Base-by-base conservation (phyloP, 2,329 filamentous ascomycete genomes). In the Dactylellina sp. region DNA sequence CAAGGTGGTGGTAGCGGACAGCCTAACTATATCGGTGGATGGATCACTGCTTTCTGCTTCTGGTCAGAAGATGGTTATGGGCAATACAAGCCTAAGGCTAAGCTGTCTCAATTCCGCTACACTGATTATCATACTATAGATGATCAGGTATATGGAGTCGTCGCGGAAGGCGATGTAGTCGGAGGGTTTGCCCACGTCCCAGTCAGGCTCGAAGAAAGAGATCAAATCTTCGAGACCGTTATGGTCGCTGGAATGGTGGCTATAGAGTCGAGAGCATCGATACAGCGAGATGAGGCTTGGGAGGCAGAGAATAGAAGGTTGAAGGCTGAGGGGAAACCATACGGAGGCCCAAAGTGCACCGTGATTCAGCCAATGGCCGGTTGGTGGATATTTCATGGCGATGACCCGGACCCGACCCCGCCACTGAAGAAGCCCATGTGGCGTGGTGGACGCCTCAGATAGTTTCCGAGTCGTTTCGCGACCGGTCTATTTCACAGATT, bases 11-110 rank as follows among this genome's bases (percentile, higher is more conserved):
- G 79, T 52, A 75, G 82, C 81, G 76, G 82, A 78, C n/a, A n/a
- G n/a, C 76, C 78, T 3, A 35, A 18, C 0, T 79, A 80, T 50
- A 71, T 84, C 1, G 83, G 81, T 0, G 84, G 85, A 3, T 86
- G 84, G 84, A 81, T 85, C 59, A 83, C 83, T 0, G 83, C 81
- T 0, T 85, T 86, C 71, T 79, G 82, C 75, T 83, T 83, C 75
- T 86, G 84, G 83, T 76, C 79, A 14, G 77, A 76, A 0, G 66
- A 81, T 14, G 84, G 84, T 0, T 28, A 65, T 22, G 70, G 66
- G 2, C 76, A 78, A n/a, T 61, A 76, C 32, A n/a, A n/a, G n/a
- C n/a, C n/a, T n/a, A n/a, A n/a, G n/a, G n/a, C n/a, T n/a, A n/a
- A n/a, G n/a, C n/a, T n/a, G n/a, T n/a, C n/a, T n/a, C n/a, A n/a